Base-by-base conservation (phyloP, 805 yeast species). In the Candida ipomoeae region DNA sequence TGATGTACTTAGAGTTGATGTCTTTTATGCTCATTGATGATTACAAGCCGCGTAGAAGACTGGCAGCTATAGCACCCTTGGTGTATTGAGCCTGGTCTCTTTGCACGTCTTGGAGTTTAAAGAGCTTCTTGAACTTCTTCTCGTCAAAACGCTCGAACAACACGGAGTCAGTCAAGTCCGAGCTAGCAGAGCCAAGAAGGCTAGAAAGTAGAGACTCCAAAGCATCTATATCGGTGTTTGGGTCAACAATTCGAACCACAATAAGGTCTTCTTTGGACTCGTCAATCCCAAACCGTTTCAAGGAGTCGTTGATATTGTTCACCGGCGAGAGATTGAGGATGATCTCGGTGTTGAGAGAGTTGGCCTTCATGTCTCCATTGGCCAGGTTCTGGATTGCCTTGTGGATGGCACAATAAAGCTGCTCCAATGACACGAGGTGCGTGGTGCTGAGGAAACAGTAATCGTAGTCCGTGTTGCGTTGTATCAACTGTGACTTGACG, bases 261-360 rank as follows among this genome's bases (percentile, higher is more conserved):
- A 85, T 61, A 6, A 87, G 50, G 23, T 72, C 69, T 0, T 60
- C 61, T 2, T 81, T 66, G 3, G 70, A 68, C 32, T 75, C 78
- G 47, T 81, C 79, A 15, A 88, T 74, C 10, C 96, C 96, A 67
- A 87, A 86, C 57, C 79, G 74, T 55, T 77, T 80, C 54, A 88
- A 71, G 0, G 89, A 84, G 52, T 88, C 94, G 71, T 80, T 76
- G 37, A 85, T 83, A 61, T 85, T 87, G 57, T 82, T 83, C 6
- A 81, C 76, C 1, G 92, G 89, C 1, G 90, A 81, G 51, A 89
- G 68, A 51, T 83, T 79, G 60, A 84, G 79, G 21, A 87, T 78
- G 37, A 85, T 72, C 60, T 89, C 96, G 0, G 94, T 83, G 61
- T 87, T 86, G 32, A 88, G 57, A 0, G 83, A 77, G 56, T 78